Evolutionary conservation across 306 rosid genomes (phyloP).

Genomic region (Corylus heterophylla): DNA sequence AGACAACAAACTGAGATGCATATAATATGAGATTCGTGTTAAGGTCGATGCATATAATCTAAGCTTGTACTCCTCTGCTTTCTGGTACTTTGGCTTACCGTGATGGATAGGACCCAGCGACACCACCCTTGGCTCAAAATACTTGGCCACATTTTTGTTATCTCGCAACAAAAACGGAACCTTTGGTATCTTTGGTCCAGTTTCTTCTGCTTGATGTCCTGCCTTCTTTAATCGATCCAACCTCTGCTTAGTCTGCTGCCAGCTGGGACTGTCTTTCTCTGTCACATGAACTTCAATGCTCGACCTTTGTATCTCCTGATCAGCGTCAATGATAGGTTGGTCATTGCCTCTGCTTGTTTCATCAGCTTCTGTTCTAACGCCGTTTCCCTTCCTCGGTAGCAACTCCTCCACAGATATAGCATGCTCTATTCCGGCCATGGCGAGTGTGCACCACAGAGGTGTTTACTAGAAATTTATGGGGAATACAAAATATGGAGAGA

Average conservation of each 20-base stretch:
- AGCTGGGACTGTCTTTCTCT: too few species aligned
- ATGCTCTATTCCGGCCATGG: background rate
- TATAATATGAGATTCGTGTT: too few species aligned
- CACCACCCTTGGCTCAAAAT: slow-evolving; percentile 15
- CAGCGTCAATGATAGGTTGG: too few species aligned
- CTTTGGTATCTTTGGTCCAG: slow-evolving; percentile 17
- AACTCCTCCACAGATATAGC: background rate
- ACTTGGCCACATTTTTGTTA: background rate
- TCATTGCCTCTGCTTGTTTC: background rate
- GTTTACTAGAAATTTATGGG: too few species aligned
- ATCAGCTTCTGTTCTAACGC: background rate
- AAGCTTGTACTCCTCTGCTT: slow-evolving; percentile 16
- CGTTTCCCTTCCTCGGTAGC: background rate
- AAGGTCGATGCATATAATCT: background rate
- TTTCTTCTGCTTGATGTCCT: background rate
- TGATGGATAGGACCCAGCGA: slow-evolving; percentile 32
- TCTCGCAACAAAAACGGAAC: slow-evolving; percentile 8
- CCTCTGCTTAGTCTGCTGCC: background rate
- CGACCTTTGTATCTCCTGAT: too few species aligned
- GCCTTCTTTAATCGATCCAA: background rate
- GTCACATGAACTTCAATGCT: too few species aligned
- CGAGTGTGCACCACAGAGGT: background rate
- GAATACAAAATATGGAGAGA: too few species aligned
- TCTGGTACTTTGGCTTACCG: background rate
- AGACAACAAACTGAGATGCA: too few species aligned